Conservation (phyloP, 2,329 filamentous ascomycete genomes). For the Cladosporium sp. region DNA sequence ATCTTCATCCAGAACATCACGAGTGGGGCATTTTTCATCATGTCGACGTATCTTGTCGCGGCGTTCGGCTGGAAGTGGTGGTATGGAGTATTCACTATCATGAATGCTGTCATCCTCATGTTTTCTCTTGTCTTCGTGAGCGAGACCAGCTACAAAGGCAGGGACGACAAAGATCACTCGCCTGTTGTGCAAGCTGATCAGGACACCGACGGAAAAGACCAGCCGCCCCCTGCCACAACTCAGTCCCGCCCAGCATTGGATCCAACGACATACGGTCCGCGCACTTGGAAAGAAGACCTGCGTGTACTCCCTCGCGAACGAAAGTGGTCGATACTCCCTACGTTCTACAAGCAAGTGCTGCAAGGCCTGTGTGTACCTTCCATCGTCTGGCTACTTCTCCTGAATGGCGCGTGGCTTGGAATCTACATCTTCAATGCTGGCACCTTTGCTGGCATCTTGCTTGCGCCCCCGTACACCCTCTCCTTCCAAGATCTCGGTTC, state of each 20-base stretch:
- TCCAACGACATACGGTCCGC: background rate
- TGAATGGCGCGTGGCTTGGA: conserved; percentile 42
- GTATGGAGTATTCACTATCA: background rate
- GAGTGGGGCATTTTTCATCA: conserved; percentile 1
- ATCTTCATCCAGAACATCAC: conserved; percentile 8
- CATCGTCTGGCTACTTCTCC: conserved; percentile 42
- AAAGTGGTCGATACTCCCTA: background rate
- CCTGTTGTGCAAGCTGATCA: too few species aligned
- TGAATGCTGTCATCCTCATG: conserved; percentile 34
- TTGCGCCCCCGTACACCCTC: conserved; percentile 31
- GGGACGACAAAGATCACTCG: background rate
- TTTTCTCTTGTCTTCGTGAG: conserved; percentile 42
- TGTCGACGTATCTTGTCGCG: background rate
- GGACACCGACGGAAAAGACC: background rate
- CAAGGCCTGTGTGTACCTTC: conserved; percentile 44
- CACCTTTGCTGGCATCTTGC: background rate
- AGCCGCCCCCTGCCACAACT: background rate
- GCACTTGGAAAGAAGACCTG: conserved; percentile 5
- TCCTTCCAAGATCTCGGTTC: conserved; percentile 39
- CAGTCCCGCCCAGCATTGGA: background rate
- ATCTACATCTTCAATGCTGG: conserved; percentile 39
- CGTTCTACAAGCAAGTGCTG: conserved; percentile 33
- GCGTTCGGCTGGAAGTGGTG: conserved; percentile 9
- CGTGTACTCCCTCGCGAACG: background rate
- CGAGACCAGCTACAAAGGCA: conserved; percentile 40